These are phyloP conservation scores for Vaccinium corymbosum DNA, from an alignment of 148 eudicot genomes.

Conservation along the genomic window DNA sequence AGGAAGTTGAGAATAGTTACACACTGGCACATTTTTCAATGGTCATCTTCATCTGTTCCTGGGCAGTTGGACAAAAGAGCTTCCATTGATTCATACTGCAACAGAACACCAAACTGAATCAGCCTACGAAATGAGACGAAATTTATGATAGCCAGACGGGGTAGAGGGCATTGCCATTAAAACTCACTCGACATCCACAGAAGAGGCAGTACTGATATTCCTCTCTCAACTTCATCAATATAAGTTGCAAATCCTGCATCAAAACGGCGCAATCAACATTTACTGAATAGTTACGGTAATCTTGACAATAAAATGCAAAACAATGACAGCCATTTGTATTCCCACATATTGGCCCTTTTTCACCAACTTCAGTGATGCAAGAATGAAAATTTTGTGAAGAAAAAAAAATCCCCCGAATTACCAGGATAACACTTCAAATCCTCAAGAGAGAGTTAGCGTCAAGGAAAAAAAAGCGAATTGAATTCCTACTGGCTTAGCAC, in stretches of 20 bases:
- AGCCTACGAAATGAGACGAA: neutral
- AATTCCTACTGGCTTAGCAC: neutral
- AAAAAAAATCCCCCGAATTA: neutral
- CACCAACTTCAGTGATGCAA: neutral
- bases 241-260: constrained; percentile 71
- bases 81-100: constrained; percentile 79
- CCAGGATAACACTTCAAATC: neutral
- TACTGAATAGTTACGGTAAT: neutral
- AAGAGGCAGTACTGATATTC: constrained; percentile 85
- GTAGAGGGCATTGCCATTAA: neutral
- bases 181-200: constrained; percentile 78
- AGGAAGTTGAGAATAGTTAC: neutral
- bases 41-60: constrained; percentile 81
- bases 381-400: neutral
- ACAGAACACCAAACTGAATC: constrained; percentile 2
- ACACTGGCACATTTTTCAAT: constrained; percentile 27
- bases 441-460: neutral
- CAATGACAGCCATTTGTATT: neutral
- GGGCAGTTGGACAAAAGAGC: constrained; percentile 66
- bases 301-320: neutral
- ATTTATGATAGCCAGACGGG: neutral
- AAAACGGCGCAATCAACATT: constrained; percentile 15
- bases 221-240: constrained; percentile 72
- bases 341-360: neutral
- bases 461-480: neutral